phyloP scores from a whole-genome alignment of 257 asterid genomes.

The Solanum virginianum region DNA sequence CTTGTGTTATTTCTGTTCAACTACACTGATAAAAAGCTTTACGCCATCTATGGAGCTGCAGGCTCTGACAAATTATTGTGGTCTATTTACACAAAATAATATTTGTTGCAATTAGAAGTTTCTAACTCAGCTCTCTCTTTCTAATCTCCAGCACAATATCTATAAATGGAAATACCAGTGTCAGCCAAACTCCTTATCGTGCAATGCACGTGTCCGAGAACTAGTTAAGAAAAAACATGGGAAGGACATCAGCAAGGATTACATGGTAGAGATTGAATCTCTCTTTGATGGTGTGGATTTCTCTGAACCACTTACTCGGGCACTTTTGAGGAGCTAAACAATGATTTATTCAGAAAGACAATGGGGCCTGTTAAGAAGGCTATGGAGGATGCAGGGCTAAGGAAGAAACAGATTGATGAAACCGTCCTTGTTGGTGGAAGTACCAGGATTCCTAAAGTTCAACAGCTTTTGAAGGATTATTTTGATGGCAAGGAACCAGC shows the following conservation, averaged over 20 bases:
- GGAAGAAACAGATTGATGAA: background rate
- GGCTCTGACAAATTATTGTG: slow-evolving; percentile 9
- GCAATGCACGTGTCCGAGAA: slow-evolving; percentile 7
- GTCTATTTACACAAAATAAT: too few relatives aligned
- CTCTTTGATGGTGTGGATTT: too few relatives aligned
- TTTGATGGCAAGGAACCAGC: background rate
- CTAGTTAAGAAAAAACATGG: background rate
- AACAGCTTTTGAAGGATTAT: background rate
- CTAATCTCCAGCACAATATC: too few relatives aligned
- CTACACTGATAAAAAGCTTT: slow-evolving; percentile 47
- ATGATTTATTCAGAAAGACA: background rate
- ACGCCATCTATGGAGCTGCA: slow-evolving; percentile 83
- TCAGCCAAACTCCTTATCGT: slow-evolving; percentile 41
- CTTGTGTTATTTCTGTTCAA: slow-evolving; percentile 67
- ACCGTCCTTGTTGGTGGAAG: background rate
- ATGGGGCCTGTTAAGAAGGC: background rate
- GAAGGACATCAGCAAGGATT: background rate
- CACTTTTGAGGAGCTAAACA: too few relatives aligned
- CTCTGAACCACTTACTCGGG: too few relatives aligned
- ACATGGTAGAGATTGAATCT: too few relatives aligned
- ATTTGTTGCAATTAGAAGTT: too few relatives aligned
- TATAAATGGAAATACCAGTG: too few relatives aligned
- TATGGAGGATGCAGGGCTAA: background rate
- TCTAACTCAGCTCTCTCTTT: too few relatives aligned
- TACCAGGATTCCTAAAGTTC: background rate